These are phyloP conservation scores for Quercus parvula DNA, from an alignment of 306 rosid genomes.

Conservation along the genomic window DNA sequence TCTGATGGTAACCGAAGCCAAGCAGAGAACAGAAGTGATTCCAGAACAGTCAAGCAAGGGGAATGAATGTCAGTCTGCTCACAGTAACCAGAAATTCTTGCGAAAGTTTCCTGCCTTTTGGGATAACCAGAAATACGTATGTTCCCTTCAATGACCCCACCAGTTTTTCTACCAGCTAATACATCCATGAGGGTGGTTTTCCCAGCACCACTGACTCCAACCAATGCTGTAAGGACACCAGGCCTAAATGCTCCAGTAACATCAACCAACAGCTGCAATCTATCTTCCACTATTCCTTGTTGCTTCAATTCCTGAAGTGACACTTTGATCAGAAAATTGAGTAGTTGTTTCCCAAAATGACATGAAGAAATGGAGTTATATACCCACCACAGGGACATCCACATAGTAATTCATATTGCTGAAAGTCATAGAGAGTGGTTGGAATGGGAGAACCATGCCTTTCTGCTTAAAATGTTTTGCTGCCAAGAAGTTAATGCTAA, in stretches of 20 bases:
- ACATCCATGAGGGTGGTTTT: slow-evolving; percentile 98
- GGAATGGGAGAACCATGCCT: slow-evolving; percentile 99
- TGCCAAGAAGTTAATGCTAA: slow-evolving; percentile 35
- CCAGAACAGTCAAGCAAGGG: slow-evolving; percentile 88
- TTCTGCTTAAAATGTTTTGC: slow-evolving; percentile 78
- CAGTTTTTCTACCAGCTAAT: slow-evolving; percentile 94
- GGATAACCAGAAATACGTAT: slow-evolving; percentile 82
- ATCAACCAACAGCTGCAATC: slow-evolving; percentile 69
- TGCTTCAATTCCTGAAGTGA: slow-evolving; percentile 86
- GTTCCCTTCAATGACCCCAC: slow-evolving; percentile 79
- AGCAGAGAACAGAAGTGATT: slow-evolving; percentile 86
- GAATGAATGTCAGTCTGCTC: slow-evolving; percentile 96
- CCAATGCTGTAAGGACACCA: slow-evolving; percentile 91
- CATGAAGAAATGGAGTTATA: slow-evolving; percentile 2
- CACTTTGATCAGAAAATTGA: slow-evolving; percentile 35
- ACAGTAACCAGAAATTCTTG: slow-evolving; percentile 97
- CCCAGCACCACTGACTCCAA: slow-evolving; percentile 98
- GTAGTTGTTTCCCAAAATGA: slow-evolving; percentile 15
- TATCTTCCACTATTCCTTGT: slow-evolving; percentile 82
- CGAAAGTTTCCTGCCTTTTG: slow-evolving; percentile 87
- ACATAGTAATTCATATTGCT: slow-evolving; percentile 88
- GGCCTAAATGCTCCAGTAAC: slow-evolving; percentile 92
- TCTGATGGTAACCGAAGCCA: slow-evolving; percentile 92
- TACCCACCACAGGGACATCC: slow-evolving; percentile 82
- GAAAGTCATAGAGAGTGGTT: slow-evolving; percentile 91